Percentiles rank a stretch among this genome's conserved stretches.
Evolutionary conservation across 1,284 basidiomycete species (phyloP).

Genomic region (Malassezia vespertilionis): DNA sequence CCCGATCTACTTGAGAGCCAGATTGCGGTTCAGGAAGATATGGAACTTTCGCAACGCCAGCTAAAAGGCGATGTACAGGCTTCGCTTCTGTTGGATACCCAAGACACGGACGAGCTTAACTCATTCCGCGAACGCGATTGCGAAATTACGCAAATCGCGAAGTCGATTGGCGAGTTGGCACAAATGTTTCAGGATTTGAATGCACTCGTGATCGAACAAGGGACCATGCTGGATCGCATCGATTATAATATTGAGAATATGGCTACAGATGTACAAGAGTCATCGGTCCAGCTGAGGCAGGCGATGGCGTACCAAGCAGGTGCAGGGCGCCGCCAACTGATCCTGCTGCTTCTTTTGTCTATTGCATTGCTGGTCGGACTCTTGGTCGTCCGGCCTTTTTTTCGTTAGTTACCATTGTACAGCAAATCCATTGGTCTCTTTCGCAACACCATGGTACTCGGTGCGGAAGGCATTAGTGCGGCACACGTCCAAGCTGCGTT

Average conservation of each 20-base stretch:
- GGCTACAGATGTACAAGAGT: constrained; percentile 65
- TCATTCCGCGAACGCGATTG: constrained; percentile 50
- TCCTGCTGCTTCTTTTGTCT: constrained; percentile 76
- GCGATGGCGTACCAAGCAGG: constrained; percentile 83
- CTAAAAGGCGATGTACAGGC: background rate
- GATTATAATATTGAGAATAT: constrained; percentile 97
- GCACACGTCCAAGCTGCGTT: background rate
- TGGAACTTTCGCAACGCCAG: constrained; percentile 23
- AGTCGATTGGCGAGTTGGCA: constrained; percentile 78
- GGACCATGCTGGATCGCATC: constrained; percentile 85
- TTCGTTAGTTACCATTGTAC: constrained; percentile 18
- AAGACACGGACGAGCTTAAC: constrained; percentile 9
- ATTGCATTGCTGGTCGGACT: constrained; percentile 72
- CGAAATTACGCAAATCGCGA: constrained; percentile 81
- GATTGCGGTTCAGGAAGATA: constrained; percentile 34
- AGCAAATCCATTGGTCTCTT: constrained; percentile 9
- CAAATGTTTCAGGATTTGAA: constrained; percentile 93
- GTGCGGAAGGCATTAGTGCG: constrained; percentile 2
- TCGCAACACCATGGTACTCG: constrained; percentile 7
- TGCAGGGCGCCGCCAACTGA: constrained; percentile 79
- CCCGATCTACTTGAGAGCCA: constrained; percentile 25
- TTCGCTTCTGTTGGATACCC: constrained; percentile 18
- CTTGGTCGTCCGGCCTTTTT: constrained; percentile 65
- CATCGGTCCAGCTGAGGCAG: constrained; percentile 69
- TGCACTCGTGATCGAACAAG: constrained; percentile 89